Evolutionary conservation across 192 early-diverging fungal genomes (phyloP), one percentile per base, ranked within the genome.

Genomic region (Fimicolochytrium jonesii): DNA sequence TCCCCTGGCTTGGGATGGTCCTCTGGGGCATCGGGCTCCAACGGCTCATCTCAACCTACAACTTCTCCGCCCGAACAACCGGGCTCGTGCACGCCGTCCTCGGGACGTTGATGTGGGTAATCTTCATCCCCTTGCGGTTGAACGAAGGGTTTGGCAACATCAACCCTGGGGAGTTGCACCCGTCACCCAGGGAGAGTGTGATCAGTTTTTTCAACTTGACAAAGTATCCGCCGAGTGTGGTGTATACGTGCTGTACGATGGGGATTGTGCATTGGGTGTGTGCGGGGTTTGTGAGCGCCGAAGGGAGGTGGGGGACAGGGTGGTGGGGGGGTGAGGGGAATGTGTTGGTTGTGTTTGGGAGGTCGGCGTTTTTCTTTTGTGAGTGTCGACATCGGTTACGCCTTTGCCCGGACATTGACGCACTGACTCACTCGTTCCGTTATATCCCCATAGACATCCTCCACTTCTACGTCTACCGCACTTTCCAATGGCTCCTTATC

Each of bases 191-290:
- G 18, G 22, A 67, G 4, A 53, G 55, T 6, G 44, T 68, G 26
- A 72, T 76, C 41, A 59, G 56, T 20, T 76, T 76, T 59, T 66
- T 76, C 44, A 76, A 76, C 50, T 63, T 72, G 35, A 68, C 64
- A 17, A 76, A 76, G 57, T 76, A 76, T 46, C 74, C 74, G 5
- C 74, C 74, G 22, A 39, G 43, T 4, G 49, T 76, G 11, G 65
- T 67, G 11, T 76, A 76, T 51, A 67, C 50, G 11, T 28, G 54
- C 3, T 66, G 61, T 28, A 72, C 56, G 15, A 30, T 76, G 13
- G 65, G 61, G 2, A 63, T 56, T 6, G 64, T 70, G 26, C 74
- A 76, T 42, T 20, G 56, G 6, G n/a, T 66, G 10, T 48, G 68
- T 20, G 66, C 48, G 10, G 33, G 71, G 34, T 65, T 71, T 22